Evolutionary conservation across 164 flowering plant genomes (phyloP), one percentile per base, ranked within the genome.

Genomic region (Tetracentron sinense): DNA sequence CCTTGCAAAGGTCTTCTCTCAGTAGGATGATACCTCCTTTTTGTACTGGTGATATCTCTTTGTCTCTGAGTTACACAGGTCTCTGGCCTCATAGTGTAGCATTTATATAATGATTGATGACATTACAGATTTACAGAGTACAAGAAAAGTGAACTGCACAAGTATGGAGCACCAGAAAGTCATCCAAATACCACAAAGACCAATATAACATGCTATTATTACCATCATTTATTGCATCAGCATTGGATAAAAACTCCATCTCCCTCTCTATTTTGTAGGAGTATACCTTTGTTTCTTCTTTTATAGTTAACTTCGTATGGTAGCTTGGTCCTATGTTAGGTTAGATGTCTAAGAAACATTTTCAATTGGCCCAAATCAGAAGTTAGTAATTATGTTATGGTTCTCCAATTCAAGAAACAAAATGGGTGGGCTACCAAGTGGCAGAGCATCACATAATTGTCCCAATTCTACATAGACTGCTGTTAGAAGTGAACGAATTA

Each of bases 71-170:
- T 62, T 62, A 10, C 17, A 30, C 38, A 16, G 44, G 30, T 17
- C 23, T 33, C 56, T 20, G 16, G 29, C 47, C 14, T 38, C 44
- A 4, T 38, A 54, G n/a, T 44, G 25, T 53, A 22, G 16, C 15
- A 12, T 44, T 44, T 56, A 46, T 31, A 21, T 30, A 56, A 21
- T 47, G 42, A 12, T 19, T 11, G 44, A 12, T 53, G 63, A 27
- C 48, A 14, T 66, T 72, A 56, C 81, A 86, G 90, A 82, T 10
- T 66, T 72, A 56, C 81, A 86, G 90, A 82, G 65, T 77, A 81
- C 73, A 82, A 76, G 76, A 81, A 74, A 72, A 78, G 69, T 42
- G 83, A 79, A 74, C 23, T 75, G 71, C 71, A 74, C 42, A 79
- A 76, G 68, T 78, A 67, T 68, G 70, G 60, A 49, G 56, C 69